Base-by-base conservation (phyloP, 208 protist species). In the Crithidia bombi region DNA sequence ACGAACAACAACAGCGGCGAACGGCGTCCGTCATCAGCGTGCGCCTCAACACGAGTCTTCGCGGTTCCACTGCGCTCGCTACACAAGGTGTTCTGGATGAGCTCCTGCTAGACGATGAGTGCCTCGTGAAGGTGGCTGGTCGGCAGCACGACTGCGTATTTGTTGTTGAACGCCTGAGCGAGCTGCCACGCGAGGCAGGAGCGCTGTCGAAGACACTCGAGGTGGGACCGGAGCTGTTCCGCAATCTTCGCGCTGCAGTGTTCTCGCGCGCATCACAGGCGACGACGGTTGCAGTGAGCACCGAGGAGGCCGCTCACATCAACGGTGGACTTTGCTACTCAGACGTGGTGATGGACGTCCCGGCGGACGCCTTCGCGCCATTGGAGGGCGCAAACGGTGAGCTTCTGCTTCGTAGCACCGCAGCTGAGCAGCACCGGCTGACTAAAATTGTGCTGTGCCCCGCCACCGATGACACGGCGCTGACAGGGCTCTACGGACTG, bases 181-280 rank as follows among this genome's bases (percentile, higher is more conserved):
- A 65, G 2, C 26, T 21, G 10, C 30, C 61, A 11, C 47, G 30
- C 7, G 21, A 51, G 5, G n/a, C 46, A 25, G 23, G 46, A n/a
- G 49, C 10, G 21, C 0, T 17, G 26, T 2, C 69, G 12, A 32
- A 26, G 39, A 57, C 55, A 25, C 35, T 86, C 10, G 69, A 74
- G 23, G 73, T 82, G 9, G 56, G 77, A 15, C 69, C 78, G 9
- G 78, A 79, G 58, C 58, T 90, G 21, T 93, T 90, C 51, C 87
- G 87, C 59, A 93, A 93, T 54, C 65, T 93, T 28, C 76, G 87
- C 12, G 87, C 82, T 26, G 78, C 69, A 14, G 38, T 72, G 15
- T 51, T 73, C 28, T 75, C 75, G 15, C 17, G 41, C 35, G 50
- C 52, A 0, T 63, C 66, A 17, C 63, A 75, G 17, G 15, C 32